Percentiles rank a stretch among this genome's conserved stretches.
These are phyloP conservation scores for Arbutus unedo DNA, from an alignment of 148 eudicot genomes.

Conservation along the genomic window DNA sequence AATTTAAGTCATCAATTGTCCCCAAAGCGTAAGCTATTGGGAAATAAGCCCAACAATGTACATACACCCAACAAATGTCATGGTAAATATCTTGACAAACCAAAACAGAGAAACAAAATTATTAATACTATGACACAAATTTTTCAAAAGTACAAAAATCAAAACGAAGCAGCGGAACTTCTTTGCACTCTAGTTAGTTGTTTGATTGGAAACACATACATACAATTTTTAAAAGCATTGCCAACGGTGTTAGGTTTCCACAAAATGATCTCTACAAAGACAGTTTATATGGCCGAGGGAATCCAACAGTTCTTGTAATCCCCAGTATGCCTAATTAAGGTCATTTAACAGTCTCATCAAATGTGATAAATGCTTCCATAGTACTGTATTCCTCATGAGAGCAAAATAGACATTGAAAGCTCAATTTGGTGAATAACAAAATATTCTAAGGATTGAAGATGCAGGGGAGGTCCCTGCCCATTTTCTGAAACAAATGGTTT, in stretches of 20 bases:
- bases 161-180: background rate
- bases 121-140: no score
- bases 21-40: background rate
- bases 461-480: background rate
- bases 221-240: background rate
- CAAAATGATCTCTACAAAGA: background rate
- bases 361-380: background rate
- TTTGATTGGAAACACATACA: background rate
- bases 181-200: background rate
- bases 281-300: background rate
- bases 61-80: no score
- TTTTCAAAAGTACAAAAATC: background rate
- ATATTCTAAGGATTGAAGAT: background rate
- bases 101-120: background rate
- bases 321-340: background rate
- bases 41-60: background rate
- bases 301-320: background rate
- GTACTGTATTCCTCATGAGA: background rate
- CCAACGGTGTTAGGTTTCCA: background rate
- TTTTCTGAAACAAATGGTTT: background rate
- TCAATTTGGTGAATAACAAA: background rate
- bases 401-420: background rate
- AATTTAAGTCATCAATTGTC: background rate
- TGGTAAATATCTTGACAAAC: no score
- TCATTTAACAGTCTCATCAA: background rate